Evolutionary conservation across 179 eudicot species (phyloP).

Genomic region (Beta macrorhiza): DNA sequence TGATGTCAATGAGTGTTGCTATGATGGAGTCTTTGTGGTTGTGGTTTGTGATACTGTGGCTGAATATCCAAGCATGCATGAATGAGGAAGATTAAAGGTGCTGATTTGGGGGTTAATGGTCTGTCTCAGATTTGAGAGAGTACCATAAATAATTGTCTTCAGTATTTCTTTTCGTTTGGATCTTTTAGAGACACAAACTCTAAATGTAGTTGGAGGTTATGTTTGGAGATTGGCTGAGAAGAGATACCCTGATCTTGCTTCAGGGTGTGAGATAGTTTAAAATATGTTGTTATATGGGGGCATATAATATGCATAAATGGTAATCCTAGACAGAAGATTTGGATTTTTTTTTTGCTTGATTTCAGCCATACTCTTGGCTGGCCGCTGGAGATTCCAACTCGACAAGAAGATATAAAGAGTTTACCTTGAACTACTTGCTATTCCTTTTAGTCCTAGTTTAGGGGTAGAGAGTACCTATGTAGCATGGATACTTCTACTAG

Average conservation of each 20-base stretch:
- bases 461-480: not conserved
- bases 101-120: not conserved
- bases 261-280: not conserved
- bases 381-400: no score
- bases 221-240: not conserved
- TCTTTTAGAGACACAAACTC: not conserved
- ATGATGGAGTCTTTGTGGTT: not conserved
- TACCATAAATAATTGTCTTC: not conserved
- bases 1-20: not conserved
- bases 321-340: not conserved
- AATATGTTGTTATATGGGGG: not conserved
- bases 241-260: not conserved
- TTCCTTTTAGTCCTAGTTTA: not conserved
- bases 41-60: not conserved
- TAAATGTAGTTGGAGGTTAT: not conserved
- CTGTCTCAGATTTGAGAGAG: not conserved
- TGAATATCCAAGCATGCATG: not conserved
- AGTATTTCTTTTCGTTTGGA: not conserved
- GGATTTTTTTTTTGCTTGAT: not conserved
- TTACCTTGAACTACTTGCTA: no score
- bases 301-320: not conserved
- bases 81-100: not conserved
- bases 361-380: no score
- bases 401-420: no score
- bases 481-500: no score